These are phyloP conservation scores for Glomus cerebriforme DNA, from an alignment of 192 early-diverging fungal genomes.

Conservation along the genomic window DNA sequence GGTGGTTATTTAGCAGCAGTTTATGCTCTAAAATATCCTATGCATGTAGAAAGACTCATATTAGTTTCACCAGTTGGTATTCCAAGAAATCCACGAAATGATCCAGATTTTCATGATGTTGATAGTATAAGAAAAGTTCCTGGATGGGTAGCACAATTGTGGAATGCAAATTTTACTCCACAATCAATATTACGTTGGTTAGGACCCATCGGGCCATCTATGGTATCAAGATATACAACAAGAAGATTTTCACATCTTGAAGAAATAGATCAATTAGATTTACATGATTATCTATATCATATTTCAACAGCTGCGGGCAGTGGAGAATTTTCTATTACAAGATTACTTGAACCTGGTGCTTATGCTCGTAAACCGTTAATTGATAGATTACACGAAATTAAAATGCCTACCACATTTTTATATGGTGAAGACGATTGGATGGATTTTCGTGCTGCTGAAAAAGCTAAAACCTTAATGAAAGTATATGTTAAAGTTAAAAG, in stretches of 20 bases:
- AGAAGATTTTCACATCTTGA: constrained; percentile 68
- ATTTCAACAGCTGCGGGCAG: constrained; percentile 75
- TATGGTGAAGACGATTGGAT: constrained; percentile 91
- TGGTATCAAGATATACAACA: constrained; percentile 55
- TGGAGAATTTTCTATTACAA: constrained; percentile 81
- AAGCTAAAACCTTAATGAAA: constrained; percentile 57
- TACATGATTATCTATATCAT: constrained; percentile 83
- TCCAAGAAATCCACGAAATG: constrained; percentile 56
- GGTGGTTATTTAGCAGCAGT: constrained; percentile 85
- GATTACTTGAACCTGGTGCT: constrained; percentile 78
- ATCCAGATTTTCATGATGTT: constrained; percentile 31
- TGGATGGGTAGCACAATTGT: constrained; percentile 55
- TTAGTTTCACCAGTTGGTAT: constrained; percentile 65
- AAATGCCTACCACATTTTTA: constrained; percentile 77
- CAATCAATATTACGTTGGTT: constrained; percentile 72
- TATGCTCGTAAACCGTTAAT: constrained; percentile 79
- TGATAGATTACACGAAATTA: constrained; percentile 57
- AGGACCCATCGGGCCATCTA: constrained; percentile 79
- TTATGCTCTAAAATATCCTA: constrained; percentile 88
- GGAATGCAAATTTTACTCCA: constrained; percentile 81
- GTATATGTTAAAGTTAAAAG: constrained; percentile 52
- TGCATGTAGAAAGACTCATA: constrained; percentile 83
- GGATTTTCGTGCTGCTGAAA: constrained; percentile 73
- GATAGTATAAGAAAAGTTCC: constrained; percentile 34
- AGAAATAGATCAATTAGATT: constrained; percentile 60